These are phyloP conservation scores for Fusarium falciforme DNA, from an alignment of 2,329 filamentous ascomycete genomes.

Conservation along the genomic window DNA sequence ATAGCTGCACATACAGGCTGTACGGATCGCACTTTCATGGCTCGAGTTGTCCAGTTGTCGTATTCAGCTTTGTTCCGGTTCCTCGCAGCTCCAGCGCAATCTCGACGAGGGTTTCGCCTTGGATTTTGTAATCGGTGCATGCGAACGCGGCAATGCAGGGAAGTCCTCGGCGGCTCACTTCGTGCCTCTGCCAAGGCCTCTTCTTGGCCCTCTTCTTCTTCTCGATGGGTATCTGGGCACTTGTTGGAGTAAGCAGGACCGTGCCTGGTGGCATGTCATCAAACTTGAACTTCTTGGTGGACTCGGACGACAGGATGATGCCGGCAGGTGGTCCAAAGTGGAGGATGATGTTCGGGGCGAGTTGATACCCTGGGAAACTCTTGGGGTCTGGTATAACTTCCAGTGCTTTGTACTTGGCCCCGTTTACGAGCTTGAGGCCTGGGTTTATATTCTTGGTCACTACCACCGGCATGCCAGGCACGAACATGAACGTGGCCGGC, in stretches of 20 bases:
- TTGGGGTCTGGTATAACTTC: background rate
- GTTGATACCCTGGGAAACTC: background rate
- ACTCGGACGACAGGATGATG: background rate
- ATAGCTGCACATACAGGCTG: background rate
- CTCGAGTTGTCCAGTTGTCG: background rate
- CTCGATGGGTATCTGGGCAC: no score
- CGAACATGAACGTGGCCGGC: background rate
- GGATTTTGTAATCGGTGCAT: constrained; percentile 3
- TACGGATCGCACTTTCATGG: background rate
- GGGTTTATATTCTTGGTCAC: background rate
- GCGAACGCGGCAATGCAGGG: background rate
- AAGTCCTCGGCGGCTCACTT: no score
- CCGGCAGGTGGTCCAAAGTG: background rate
- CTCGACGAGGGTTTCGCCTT: background rate
- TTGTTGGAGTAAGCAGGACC: no score
- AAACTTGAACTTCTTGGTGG: background rate
- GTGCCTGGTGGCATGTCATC: background rate
- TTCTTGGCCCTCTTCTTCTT: no score
- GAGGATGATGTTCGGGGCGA: background rate
- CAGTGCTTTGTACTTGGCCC: background rate
- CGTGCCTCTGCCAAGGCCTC: no score
- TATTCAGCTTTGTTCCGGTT: constrained; percentile 1
- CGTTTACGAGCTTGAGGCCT: background rate
- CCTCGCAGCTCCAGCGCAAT: constrained; percentile 1
- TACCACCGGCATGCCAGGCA: background rate